Evolutionary conservation across 108 stramenopile species (phyloP), one percentile per base, ranked within the genome.

Genomic region (Skeletonema menzelii): DNA sequence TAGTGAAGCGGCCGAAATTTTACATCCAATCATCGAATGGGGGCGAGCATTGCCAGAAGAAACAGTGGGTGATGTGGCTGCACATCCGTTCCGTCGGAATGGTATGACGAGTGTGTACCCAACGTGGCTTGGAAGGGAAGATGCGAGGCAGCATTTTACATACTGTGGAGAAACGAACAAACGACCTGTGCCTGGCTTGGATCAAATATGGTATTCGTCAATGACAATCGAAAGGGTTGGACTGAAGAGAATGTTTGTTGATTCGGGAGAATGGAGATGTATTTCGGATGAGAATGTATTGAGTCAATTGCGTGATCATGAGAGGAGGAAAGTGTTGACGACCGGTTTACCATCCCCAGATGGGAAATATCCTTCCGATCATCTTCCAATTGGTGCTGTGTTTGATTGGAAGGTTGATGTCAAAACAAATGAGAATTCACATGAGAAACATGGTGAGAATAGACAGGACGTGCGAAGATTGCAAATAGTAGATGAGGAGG

Each of bases 151-250:
- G 24, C 84, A 84, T 68, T 84, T 84, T 60, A 84, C 84, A 2
- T 84, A 67, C 31, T 73, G 80, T 57, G 67, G 65, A 19, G 58
- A 69, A 13, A 65, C 63, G 31, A 67, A 53, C 34, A 60, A 63
- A 38, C 53, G 71, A 10, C 84, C 84, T 0, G 84, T 82, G 5
- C 79, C 80, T 12, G 84, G 84, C 1, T 67, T 84, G 11, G 84
- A 84, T 84, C 84, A 84, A 60, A 81, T 84, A 60, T 84, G 84
- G 84, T 80, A 59, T 73, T 82, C 84, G 4, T 62, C 73, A 14
- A 69, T 73, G 64, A 80, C 80, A 1, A 47, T 84, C 42, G 59
- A 59, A 34, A 42, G 75, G 28, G 27, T 77, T 15, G 80, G 69
- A 3, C 28, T 84, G 28, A 65, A 60, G 5, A 73, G 76, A 73